Percentiles rank a stretch among this genome's conserved stretches.
These are phyloP conservation scores for Ceratocystis papillata DNA, from an alignment of 2,329 filamentous ascomycete species.

Conservation along the genomic window DNA sequence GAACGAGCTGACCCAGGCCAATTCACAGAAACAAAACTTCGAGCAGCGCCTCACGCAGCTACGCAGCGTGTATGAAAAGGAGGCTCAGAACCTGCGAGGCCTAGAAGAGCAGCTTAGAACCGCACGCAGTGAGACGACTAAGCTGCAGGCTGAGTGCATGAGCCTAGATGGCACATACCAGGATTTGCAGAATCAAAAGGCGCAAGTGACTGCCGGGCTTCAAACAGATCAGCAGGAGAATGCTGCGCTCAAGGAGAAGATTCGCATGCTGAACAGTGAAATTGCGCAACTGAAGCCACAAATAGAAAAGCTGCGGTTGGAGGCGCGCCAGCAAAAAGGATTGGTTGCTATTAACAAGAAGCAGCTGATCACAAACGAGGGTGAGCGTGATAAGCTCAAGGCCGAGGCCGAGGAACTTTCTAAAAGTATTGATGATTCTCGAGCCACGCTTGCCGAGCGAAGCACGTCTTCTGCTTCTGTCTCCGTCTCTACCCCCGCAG, in stretches of 20 bases:
- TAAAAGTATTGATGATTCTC: constrained; percentile 32
- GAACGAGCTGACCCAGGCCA: constrained; percentile 69
- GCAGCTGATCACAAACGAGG: constrained; percentile 80
- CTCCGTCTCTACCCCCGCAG: constrained; percentile 44
- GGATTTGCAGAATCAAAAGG: constrained; percentile 73
- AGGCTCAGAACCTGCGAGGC: constrained; percentile 73
- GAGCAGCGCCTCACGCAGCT: constrained; percentile 81
- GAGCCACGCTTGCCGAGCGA: constrained; percentile 29
- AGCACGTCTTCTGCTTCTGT: constrained; percentile 40
- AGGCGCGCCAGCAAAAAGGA: constrained; percentile 90
- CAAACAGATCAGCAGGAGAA: constrained; percentile 88
- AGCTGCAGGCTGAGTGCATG: constrained; percentile 72
- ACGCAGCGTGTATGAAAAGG: constrained; percentile 80
- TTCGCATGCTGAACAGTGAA: constrained; percentile 70
- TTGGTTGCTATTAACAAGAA: constrained; percentile 98
- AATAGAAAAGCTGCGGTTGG: constrained; percentile 83
- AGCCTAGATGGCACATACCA: constrained; percentile 70
- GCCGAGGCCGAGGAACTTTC: constrained; percentile 60
- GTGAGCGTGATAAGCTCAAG: constrained; percentile 78
- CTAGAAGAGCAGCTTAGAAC: constrained; percentile 72
- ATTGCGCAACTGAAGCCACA: constrained; percentile 76
- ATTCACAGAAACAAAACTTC: constrained; percentile 82
- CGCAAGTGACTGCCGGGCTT: constrained; percentile 60
- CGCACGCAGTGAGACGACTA: constrained; percentile 70
- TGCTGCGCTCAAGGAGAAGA: constrained; percentile 70